Conservation (phyloP, 208 protist species). For the Trichomonas vaginalis region DNA sequence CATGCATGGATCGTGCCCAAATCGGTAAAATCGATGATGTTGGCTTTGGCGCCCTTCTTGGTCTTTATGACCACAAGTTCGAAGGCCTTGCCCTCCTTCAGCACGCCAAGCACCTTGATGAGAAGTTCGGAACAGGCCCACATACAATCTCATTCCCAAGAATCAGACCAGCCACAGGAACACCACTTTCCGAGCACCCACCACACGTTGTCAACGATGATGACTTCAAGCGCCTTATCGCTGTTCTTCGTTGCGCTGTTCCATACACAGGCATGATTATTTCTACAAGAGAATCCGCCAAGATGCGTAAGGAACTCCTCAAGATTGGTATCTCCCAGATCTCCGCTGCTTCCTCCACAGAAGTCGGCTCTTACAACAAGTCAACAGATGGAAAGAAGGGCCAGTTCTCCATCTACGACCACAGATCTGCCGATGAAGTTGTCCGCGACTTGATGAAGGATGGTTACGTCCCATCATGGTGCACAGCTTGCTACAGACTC, state of each 20-base stretch:
- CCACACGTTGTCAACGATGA: conserved; percentile 36
- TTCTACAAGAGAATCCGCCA: conserved; percentile 32
- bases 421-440: conserved; percentile 32
- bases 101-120: conserved; percentile 42
- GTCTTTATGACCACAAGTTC: conserved; percentile 40
- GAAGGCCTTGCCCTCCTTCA: conserved; percentile 39
- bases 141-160: conserved; percentile 45
- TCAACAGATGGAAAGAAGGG: conserved; percentile 24
- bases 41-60: conserved; percentile 41
- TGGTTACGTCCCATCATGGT: conserved; percentile 38
- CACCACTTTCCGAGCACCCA: conserved; percentile 26
- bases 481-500: conserved; percentile 40
- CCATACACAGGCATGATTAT: conserved; percentile 50
- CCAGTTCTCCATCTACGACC: conserved; percentile 38
- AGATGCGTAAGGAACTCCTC: conserved; percentile 37
- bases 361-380: conserved; percentile 36
- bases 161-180: conserved; percentile 33
- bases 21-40: conserved; percentile 42
- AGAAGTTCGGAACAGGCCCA: conserved; percentile 35
- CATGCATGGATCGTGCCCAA: conserved; percentile 37
- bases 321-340: conserved; percentile 43
- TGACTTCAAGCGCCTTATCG: conserved; percentile 46
- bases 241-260: conserved; percentile 35
- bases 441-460: conserved; percentile 32
- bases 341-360: conserved; percentile 38